phyloP scores from a whole-genome alignment of 768 basidiomycete genomes.

The Amyloporia xantha region DNA sequence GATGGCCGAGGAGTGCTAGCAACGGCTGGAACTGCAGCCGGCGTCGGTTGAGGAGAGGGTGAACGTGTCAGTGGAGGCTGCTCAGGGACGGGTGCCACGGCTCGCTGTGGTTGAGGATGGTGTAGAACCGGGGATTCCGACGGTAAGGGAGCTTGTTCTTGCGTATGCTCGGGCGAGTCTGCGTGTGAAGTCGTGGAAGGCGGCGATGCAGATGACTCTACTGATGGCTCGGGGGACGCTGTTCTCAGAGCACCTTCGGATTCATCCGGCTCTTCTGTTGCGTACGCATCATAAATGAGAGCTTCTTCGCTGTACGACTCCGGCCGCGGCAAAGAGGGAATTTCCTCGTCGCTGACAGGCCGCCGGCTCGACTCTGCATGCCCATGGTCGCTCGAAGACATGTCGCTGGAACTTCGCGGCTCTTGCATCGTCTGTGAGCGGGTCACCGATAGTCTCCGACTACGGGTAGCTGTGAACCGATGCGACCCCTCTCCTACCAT shows the following conservation, averaged over 20 bases:
- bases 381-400: slow-evolving; percentile 64
- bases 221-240: slow-evolving; percentile 13
- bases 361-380: slow-evolving; percentile 28
- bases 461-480: slow-evolving; percentile 54
- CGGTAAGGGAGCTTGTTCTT: background rate
- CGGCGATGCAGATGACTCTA: slow-evolving; percentile 8
- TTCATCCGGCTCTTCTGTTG: slow-evolving; percentile 40
- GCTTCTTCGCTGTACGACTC: slow-evolving; percentile 79
- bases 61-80: slow-evolving; percentile 40
- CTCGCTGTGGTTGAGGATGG: slow-evolving; percentile 62
- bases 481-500: slow-evolving; percentile 76
- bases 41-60: slow-evolving; percentile 36
- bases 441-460: slow-evolving; percentile 31
- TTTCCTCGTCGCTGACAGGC: slow-evolving; percentile 34
- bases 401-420: slow-evolving; percentile 50
- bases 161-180: slow-evolving; percentile 5
- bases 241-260: slow-evolving; percentile 12
- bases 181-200: slow-evolving; percentile 8
- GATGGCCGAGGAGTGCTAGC: slow-evolving; percentile 19
- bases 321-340: slow-evolving; percentile 40
- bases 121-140: slow-evolving; percentile 32
- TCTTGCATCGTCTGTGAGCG: slow-evolving; percentile 32
- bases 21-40: slow-evolving; percentile 8
- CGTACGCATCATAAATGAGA: slow-evolving; percentile 82
- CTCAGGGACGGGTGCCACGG: slow-evolving; percentile 34